phyloP scores from a whole-genome alignment of 2,329 filamentous ascomycete species.

The Epichloe gansuensis region DNA sequence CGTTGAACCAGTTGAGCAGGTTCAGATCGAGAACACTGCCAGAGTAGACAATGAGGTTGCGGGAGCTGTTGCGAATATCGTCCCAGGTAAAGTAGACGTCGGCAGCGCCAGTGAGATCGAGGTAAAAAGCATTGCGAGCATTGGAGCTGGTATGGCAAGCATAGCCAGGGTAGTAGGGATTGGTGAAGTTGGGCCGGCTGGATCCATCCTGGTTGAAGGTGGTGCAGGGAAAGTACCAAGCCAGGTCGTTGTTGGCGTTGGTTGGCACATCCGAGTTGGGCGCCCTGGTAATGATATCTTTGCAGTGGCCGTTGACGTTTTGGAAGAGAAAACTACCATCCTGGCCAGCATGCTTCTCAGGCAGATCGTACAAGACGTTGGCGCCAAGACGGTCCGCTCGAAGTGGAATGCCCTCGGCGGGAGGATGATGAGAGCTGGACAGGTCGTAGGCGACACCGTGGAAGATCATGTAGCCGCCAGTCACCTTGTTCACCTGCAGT shows the following conservation, averaged over 20 bases:
- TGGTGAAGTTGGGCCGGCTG: conserved; percentile 58
- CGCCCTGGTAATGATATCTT: conserved; percentile 68
- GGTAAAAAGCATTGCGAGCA: conserved; percentile 66
- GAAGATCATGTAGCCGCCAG: conserved; percentile 82
- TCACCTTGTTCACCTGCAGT: conserved; percentile 72
- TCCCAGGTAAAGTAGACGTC: conserved; percentile 97
- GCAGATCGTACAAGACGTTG: conserved; percentile 82
- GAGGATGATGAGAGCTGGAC: conserved; percentile 62
- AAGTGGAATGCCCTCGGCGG: conserved; percentile 63
- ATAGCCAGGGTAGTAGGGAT: conserved; percentile 71
- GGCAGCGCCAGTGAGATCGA: conserved; percentile 51
- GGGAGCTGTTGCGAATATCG: conserved; percentile 76
- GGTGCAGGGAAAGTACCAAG: conserved; percentile 94
- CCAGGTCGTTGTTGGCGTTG: conserved; percentile 59
- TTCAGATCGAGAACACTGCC: conserved; percentile 86
- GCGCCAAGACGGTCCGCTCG: conserved; percentile 36
- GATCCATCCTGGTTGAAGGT: conserved; percentile 92
- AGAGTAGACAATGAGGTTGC: conserved; percentile 89
- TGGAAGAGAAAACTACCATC: conserved; percentile 97
- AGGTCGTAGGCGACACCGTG: conserved; percentile 87
- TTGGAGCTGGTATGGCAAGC: conserved; percentile 68
- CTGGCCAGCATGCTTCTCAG: conserved; percentile 68
- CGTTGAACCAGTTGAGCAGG: conserved; percentile 83
- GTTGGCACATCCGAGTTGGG: conserved; percentile 67
- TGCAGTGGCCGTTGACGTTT: conserved; percentile 95